Conservation (phyloP, 2,329 filamentous ascomycete species). For the Aureobasidium zeae region DNA sequence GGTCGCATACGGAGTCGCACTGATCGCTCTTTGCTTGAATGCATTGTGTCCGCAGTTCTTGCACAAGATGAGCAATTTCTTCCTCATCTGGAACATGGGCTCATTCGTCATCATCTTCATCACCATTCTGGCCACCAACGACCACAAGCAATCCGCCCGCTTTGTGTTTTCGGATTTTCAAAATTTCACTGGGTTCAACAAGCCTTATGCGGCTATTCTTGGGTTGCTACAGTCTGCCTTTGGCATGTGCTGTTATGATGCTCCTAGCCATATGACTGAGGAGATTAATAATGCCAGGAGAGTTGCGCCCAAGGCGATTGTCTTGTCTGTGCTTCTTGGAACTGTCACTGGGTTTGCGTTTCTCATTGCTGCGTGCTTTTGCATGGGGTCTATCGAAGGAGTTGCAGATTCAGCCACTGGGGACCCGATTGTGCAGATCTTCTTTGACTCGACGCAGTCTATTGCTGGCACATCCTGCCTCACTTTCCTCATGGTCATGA, state of each 20-base stretch:
- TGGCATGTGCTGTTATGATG: slow-evolving; percentile 42
- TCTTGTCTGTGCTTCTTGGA: slow-evolving; percentile 38
- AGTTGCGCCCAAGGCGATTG: slow-evolving; percentile 42
- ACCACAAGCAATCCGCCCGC: slow-evolving; percentile 44
- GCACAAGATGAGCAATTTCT: slow-evolving; percentile 40
- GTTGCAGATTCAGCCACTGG: slow-evolving; percentile 40
- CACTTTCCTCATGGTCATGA: slow-evolving; percentile 41
- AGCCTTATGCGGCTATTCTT: slow-evolving; percentile 43
- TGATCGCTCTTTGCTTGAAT: slow-evolving; percentile 39
- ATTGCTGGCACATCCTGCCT: slow-evolving; percentile 38
- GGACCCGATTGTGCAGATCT: slow-evolving; percentile 45
- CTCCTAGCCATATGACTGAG: slow-evolving; percentile 46
- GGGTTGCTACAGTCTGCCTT: slow-evolving; percentile 47
- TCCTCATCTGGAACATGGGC: slow-evolving; percentile 45
- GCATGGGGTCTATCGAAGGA: slow-evolving; percentile 41
- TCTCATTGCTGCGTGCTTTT: slow-evolving; percentile 42
- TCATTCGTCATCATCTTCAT: slow-evolving; percentile 45
- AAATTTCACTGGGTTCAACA: slow-evolving; percentile 45
- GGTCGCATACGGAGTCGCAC: slow-evolving; percentile 42
- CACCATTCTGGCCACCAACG: slow-evolving; percentile 45
- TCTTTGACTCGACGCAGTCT: slow-evolving; percentile 41
- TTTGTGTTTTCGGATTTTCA: slow-evolving; percentile 50
- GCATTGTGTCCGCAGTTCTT: slow-evolving; percentile 43
- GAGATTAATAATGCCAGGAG: slow-evolving; percentile 45
- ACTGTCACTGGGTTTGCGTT: slow-evolving; percentile 41